A percentile compares a stretch with the other conserved stretches of the same genome.
phyloP scores from a whole-genome alignment of 129 eudicot genomes.

The Smallanthus sonchifolius region DNA sequence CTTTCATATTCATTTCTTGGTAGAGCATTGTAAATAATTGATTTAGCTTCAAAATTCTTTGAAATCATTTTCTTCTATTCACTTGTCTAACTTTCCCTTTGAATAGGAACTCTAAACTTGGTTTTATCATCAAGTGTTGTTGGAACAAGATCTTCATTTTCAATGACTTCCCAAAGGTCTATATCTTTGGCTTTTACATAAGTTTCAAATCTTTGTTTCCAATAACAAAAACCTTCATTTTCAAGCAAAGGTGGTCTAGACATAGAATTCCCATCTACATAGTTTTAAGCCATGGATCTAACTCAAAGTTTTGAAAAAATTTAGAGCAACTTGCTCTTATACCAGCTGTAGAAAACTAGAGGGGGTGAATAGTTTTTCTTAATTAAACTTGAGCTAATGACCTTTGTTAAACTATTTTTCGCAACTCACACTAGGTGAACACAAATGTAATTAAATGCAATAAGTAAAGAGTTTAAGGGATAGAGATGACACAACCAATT shows the following conservation, averaged over 20 bases:
- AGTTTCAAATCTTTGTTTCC: neutral
- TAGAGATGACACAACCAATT: too few relatives aligned
- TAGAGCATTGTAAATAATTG: neutral
- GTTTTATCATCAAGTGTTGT: neutral
- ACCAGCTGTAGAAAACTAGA: too few relatives aligned
- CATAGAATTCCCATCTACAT: neutral
- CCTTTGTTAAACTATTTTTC: too few relatives aligned
- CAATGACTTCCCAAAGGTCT: neutral
- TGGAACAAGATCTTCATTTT: neutral
- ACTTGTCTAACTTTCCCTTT: neutral
- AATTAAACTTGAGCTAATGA: too few relatives aligned
- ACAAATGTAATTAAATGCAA: too few relatives aligned
- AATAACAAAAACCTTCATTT: neutral
- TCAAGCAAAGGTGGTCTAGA: neutral
- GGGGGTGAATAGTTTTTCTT: too few relatives aligned
- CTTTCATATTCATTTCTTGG: neutral
- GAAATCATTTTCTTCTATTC: neutral
- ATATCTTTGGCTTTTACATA: neutral
- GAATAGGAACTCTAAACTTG: neutral
- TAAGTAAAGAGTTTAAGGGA: too few relatives aligned
- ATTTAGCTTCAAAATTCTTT: neutral
- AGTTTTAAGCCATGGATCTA: neutral
- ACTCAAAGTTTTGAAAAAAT: neutral
- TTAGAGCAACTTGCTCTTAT: too few relatives aligned
- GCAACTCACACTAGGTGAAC: too few relatives aligned